These are phyloP conservation scores for Phyllosticta capitalensis DNA, from an alignment of 2,329 filamentous ascomycete species.

Conservation along the genomic window DNA sequence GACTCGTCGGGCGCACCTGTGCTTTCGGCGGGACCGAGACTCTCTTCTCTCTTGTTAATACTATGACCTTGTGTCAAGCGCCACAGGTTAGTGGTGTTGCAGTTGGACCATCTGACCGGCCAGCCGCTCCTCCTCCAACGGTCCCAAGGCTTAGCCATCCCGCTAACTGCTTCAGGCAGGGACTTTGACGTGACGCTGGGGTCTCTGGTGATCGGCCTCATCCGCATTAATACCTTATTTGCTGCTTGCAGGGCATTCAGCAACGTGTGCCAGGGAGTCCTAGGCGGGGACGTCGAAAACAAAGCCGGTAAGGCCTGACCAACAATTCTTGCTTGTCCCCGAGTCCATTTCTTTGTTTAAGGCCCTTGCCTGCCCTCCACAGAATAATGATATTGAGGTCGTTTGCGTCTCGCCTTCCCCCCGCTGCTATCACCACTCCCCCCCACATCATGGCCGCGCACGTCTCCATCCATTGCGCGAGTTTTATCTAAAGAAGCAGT, in stretches of 20 bases:
- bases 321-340: background rate
- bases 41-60: background rate
- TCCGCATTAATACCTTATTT: background rate
- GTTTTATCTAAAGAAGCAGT: background rate
- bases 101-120: background rate
- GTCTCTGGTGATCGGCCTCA: background rate
- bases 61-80: background rate
- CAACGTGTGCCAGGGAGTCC: background rate
- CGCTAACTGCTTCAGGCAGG: background rate
- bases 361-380: background rate
- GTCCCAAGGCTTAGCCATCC: background rate
- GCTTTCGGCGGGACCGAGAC: background rate
- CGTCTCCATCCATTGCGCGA: background rate
- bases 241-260: background rate
- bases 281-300: background rate
- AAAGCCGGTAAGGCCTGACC: background rate
- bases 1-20: background rate
- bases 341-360: background rate
- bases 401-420: background rate
- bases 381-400: background rate
- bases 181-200: background rate
- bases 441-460: background rate
- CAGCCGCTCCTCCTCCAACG: background rate
- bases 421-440: background rate
- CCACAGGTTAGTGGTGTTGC: background rate